Base-by-base conservation (phyloP, 805 yeast species). In the Wickerhamiella alocasiicola region DNA sequence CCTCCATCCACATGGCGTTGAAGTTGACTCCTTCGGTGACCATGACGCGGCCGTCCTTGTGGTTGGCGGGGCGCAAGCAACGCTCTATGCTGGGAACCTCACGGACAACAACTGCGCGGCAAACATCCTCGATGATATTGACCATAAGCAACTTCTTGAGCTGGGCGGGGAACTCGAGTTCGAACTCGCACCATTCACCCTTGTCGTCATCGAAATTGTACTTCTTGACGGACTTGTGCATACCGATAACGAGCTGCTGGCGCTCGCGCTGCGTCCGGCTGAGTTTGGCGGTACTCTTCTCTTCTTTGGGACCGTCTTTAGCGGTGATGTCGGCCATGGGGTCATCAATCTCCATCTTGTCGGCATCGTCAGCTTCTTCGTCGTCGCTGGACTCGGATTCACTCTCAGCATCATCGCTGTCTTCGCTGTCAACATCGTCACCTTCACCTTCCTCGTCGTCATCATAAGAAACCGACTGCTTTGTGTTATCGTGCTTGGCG, bases 11-110 rank as follows among this genome's bases (percentile, higher is more conserved):
- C 94, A 91, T 84, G 39, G 95, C 93, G 56, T 70, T 71, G 76
- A 91, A 91, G 66, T 91, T 91, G 39, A 91, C 98, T 64, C 99
- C 99, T 64, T 93, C 99, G 17, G 99, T 88, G 44, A 91, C 81
- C 52, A 93, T 70, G 30, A 72, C 70, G 52, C 95, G 77, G 52
- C 73, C 74, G 36, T 81, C 83, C 51, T 70, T 71, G 53, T 74
- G 81, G 24, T 79, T 71, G 36, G 64, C 65, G 38, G 95, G 94
- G 50, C 79, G 83, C 48, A 88, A 66, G 71, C 97, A 87, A 62
- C 98, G 79, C 21, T 95, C 96, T 55, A 91, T 88, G 42, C 71
- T 68, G 42, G 91, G 80, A 49, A 87, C 78, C 63, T 93, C 95
- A 54, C 96, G 79, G 15, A 91, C 95, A 48, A 91, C 95, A 41